A percentile compares a stretch with the other conserved stretches of the same genome.
Conservation (phyloP, 768 basidiomycete species). For the Peribolospora baueri region DNA sequence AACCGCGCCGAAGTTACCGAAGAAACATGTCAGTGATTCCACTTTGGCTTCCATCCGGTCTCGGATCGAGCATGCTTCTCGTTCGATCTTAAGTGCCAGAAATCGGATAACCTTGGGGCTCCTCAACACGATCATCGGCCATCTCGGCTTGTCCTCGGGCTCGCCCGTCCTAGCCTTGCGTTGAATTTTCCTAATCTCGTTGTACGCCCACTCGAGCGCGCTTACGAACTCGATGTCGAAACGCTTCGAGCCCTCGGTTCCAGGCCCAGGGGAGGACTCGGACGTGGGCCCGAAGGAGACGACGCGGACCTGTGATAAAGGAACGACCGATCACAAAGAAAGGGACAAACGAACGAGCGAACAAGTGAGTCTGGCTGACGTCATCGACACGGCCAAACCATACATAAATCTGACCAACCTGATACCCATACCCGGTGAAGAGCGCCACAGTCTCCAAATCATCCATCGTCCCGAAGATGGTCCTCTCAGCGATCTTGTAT, state of each 20-base stretch:
- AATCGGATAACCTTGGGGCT: slow-evolving; percentile 41
- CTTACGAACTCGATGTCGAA: slow-evolving; percentile 56
- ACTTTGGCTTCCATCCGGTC: too few species aligned
- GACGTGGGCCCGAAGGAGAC: slow-evolving; percentile 29
- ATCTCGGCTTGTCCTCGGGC: slow-evolving; percentile 65
- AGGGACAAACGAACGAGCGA: too few species aligned
- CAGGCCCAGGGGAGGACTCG: slow-evolving; percentile 21
- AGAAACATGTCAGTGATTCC: too few species aligned
- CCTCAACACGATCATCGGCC: slow-evolving; percentile 65
- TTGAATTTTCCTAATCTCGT: slow-evolving; percentile 38
- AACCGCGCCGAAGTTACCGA: too few species aligned
- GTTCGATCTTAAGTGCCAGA: not conserved
- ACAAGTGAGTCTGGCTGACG: too few species aligned
- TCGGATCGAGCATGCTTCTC: not conserved
- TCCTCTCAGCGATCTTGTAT: slow-evolving; percentile 75
- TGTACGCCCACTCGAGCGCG: slow-evolving; percentile 40
- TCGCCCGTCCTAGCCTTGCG: slow-evolving; percentile 47
- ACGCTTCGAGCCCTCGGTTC: slow-evolving; percentile 14
- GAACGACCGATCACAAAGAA: not conserved
- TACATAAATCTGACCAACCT: not conserved
- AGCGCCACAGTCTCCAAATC: slow-evolving; percentile 51
- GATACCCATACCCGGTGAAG: slow-evolving; percentile 31
- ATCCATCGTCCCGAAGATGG: slow-evolving; percentile 76
- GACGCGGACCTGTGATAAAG: slow-evolving; percentile 57
- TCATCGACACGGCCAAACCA: not conserved